Conservation (phyloP, 352 stramenopile species). For the Aphanomyces cochlioides region DNA sequence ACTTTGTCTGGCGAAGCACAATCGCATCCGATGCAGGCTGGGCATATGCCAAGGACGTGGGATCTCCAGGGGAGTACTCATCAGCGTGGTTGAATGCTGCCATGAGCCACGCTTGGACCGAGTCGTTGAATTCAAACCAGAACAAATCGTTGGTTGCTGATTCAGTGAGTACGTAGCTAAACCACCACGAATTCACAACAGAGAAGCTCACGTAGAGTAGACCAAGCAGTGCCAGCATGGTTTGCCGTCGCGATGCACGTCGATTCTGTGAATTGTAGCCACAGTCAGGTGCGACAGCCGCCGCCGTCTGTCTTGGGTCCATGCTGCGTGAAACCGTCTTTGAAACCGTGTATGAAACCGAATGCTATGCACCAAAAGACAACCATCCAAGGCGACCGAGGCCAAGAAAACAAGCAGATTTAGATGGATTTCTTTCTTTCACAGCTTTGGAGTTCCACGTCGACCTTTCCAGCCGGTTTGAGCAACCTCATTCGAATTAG, state of each 20-base stretch:
- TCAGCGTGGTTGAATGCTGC: neutral
- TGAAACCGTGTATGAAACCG: too few species aligned
- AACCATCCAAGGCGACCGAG: too few species aligned
- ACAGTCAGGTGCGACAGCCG: too few species aligned
- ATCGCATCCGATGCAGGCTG: neutral
- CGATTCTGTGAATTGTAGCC: too few species aligned
- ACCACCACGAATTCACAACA: neutral
- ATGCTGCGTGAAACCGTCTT: too few species aligned
- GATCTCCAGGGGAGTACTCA: neutral
- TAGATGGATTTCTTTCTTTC: too few species aligned
- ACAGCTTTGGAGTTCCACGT: too few species aligned
- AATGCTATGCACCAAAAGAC: too few species aligned
- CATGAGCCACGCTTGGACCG: conserved; percentile 6
- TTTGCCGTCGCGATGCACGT: neutral
- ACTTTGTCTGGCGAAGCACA: neutral
- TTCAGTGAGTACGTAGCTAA: neutral
- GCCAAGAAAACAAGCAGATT: too few species aligned
- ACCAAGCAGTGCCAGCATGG: neutral
- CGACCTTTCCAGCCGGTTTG: too few species aligned
- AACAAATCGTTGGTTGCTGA: conserved; percentile 21
- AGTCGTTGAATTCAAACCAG: conserved; percentile 7
- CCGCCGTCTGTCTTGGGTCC: too few species aligned
- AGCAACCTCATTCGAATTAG: too few species aligned
- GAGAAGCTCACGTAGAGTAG: neutral
- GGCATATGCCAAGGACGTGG: neutral